Evolutionary conservation across 495 filamentous ascomycete genomes (phyloP).

Genomic region (Xylaria nigripes): DNA sequence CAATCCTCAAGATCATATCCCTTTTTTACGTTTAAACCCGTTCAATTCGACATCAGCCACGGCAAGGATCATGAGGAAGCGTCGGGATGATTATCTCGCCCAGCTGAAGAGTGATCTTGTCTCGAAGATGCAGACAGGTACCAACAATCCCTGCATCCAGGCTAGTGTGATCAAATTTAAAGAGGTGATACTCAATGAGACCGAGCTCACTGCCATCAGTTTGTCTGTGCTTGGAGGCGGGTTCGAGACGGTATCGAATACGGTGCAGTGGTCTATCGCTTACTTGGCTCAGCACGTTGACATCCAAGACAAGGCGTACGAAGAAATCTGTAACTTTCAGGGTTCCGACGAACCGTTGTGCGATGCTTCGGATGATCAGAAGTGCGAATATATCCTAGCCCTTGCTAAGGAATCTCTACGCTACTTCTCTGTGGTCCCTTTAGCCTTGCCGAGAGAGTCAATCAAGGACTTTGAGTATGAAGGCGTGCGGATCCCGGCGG

Average conservation of each 20-base stretch:
- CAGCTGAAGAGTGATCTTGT: slow-evolving; percentile 46
- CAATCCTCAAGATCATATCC: slow-evolving; percentile 58
- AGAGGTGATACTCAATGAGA: slow-evolving; percentile 48
- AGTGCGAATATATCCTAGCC: slow-evolving; percentile 51
- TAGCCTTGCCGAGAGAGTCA: slow-evolving; percentile 53
- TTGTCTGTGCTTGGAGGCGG: slow-evolving; percentile 57
- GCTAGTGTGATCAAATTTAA: slow-evolving; percentile 56
- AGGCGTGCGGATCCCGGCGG: slow-evolving; percentile 47
- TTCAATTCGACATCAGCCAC: slow-evolving; percentile 43
- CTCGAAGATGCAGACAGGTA: slow-evolving; percentile 50
- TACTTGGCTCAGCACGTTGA: slow-evolving; percentile 50
- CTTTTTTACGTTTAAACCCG: slow-evolving; percentile 50
- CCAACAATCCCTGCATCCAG: slow-evolving; percentile 55
- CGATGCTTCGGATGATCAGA: slow-evolving; percentile 52
- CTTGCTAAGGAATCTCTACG: slow-evolving; percentile 52
- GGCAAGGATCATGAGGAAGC: slow-evolving; percentile 49
- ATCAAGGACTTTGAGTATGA: slow-evolving; percentile 54
- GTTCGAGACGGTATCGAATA: slow-evolving; percentile 54
- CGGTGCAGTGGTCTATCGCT: slow-evolving; percentile 55
- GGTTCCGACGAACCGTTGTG: slow-evolving; percentile 45
- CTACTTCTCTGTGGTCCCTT: slow-evolving; percentile 51
- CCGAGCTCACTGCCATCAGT: slow-evolving; percentile 55
- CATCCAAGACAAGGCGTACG: slow-evolving; percentile 51
- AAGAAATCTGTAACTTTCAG: slow-evolving; percentile 49
- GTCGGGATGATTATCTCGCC: slow-evolving; percentile 52